Conservation (phyloP, 164 flowering plant species). For the Magnolia kwangsiensis region DNA sequence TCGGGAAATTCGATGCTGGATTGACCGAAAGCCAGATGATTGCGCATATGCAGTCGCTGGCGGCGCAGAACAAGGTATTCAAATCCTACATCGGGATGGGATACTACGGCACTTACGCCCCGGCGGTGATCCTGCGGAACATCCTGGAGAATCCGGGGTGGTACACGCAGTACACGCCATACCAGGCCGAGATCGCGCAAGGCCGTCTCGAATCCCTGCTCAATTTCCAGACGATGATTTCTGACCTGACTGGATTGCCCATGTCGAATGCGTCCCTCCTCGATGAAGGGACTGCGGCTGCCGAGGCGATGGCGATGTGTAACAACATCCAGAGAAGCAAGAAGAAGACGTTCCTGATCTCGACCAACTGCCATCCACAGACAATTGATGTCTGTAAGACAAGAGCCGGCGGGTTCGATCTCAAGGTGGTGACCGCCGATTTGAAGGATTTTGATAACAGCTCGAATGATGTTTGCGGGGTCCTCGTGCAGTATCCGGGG, state of each 20-base stretch:
- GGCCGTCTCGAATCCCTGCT: constrained; percentile 88
- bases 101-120: constrained; percentile 81
- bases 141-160: constrained; percentile 98
- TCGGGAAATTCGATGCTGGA: constrained; percentile 75
- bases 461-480: constrained; percentile 95
- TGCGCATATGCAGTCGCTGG: constrained; percentile 68
- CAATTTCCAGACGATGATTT: constrained; percentile 81
- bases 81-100: constrained; percentile 98
- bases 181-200: constrained; percentile 96
- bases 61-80: constrained; percentile 69
- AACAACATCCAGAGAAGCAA: constrained; percentile 75
- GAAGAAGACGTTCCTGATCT: constrained; percentile 84
- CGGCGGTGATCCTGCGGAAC: constrained; percentile 82
- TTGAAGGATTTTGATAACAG: constrained; percentile 70
- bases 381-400: constrained; percentile 90
- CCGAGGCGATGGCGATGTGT: constrained; percentile 99
- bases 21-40: constrained; percentile 91
- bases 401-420: constrained; percentile 81
- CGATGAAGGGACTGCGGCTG: constrained; percentile 97
- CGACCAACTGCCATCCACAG: constrained; percentile 89
- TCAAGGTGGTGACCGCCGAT: constrained; percentile 66
- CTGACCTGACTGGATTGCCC: constrained; percentile 94
- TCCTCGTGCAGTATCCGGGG: constrained; percentile 95
- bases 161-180: constrained; percentile 98
- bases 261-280: constrained; percentile 96